Percentiles rank a stretch among this genome's conserved stretches.
Evolutionary conservation across 192 early-diverging fungal genomes (phyloP).

Genomic region (Paraglomus brasilianum): DNA sequence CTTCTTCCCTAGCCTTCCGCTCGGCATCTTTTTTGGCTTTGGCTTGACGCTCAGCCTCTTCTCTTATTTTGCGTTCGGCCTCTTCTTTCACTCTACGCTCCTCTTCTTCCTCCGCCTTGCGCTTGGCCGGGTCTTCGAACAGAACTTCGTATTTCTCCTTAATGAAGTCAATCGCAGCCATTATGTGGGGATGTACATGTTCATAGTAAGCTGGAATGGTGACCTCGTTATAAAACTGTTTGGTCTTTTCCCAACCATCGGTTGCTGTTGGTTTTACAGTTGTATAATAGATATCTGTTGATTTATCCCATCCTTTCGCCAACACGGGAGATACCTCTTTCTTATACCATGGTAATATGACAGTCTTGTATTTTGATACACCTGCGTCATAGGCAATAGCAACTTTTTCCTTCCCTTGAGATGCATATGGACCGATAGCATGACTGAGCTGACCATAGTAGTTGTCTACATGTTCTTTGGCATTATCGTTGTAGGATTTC

Average conservation of each 20-base stretch:
- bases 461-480: constrained; percentile 7
- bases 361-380: neutral
- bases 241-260: neutral
- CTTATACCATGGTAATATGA: neutral
- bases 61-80: constrained; percentile 21
- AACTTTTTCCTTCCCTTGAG: neutral
- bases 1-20: constrained; percentile 28
- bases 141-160: neutral
- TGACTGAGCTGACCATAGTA: neutral
- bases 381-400: neutral
- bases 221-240: neutral
- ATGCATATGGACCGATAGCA: neutral
- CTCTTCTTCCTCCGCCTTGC: constrained; percentile 22
- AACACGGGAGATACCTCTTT: neutral
- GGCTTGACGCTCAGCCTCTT: constrained; percentile 32
- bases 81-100: constrained; percentile 36
- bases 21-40: constrained; percentile 30
- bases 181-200: neutral
- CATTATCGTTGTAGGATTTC: constrained; percentile 6
- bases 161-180: neutral
- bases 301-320: neutral
- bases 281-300: neutral
- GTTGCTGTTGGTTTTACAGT: neutral
- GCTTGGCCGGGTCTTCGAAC: neutral
- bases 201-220: neutral